phyloP scores from a whole-genome alignment of 2,329 filamentous ascomycete species.

The Colletotrichum caudatum region DNA sequence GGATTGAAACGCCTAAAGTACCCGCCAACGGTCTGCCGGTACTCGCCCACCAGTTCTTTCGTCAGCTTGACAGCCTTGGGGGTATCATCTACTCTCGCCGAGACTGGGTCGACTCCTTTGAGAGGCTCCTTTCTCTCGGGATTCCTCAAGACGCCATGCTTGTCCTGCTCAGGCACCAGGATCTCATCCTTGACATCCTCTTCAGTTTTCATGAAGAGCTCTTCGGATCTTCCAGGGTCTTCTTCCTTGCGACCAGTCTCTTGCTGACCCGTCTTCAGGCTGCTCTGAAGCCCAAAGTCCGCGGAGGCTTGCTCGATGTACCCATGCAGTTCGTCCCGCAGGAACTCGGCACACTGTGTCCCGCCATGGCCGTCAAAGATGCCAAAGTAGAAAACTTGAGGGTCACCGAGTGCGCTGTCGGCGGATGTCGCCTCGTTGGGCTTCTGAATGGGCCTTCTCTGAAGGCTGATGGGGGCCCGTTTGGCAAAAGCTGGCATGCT shows the following conservation, averaged over 20 bases:
- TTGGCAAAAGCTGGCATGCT: conserved; percentile 94
- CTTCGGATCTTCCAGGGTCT: conserved; percentile 49
- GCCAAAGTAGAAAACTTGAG: conserved; percentile 97
- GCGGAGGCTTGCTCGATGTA: conserved; percentile 88
- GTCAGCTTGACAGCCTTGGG: conserved; percentile 76
- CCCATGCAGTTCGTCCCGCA: conserved; percentile 84
- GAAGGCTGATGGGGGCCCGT: conserved; percentile 75
- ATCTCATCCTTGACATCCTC: conserved; percentile 58
- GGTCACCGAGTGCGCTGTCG: conserved; percentile 85
- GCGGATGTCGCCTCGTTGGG: conserved; percentile 74
- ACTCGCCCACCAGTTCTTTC: conserved; percentile 77
- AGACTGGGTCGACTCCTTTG: conserved; percentile 57
- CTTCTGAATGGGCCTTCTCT: conserved; percentile 59
- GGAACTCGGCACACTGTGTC: conserved; percentile 85
- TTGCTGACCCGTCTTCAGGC: conserved; percentile 65
- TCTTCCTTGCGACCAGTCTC: conserved; percentile 47
- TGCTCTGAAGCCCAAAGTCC: conserved; percentile 83
- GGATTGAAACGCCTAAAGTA: conserved; percentile 95
- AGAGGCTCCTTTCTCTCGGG: conserved; percentile 54
- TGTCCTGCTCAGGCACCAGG: conserved; percentile 49
- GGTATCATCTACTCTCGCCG: conserved; percentile 66
- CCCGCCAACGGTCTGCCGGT: conserved; percentile 87
- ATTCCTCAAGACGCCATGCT: conserved; percentile 51
- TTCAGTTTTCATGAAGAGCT: conserved; percentile 63
- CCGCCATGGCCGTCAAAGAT: conserved; percentile 98